Percentiles rank a stretch among this genome's conserved stretches.
These are phyloP conservation scores for Pythium phragmitis DNA, from an alignment of 352 stramenopile species.

Conservation along the genomic window DNA sequence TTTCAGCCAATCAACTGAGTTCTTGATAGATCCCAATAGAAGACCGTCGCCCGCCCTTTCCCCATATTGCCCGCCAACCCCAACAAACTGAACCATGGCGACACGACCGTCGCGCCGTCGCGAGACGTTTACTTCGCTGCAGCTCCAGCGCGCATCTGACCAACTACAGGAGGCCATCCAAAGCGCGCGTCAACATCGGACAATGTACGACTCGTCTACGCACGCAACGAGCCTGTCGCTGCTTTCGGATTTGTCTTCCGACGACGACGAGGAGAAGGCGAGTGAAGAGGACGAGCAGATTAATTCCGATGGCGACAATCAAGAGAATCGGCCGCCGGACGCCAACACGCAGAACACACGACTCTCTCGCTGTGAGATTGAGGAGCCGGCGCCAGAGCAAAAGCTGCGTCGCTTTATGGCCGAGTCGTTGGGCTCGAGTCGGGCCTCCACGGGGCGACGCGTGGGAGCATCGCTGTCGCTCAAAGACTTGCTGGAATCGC, in stretches of 20 bases:
- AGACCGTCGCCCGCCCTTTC: background rate
- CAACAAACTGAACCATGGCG: slow-evolving; percentile 11
- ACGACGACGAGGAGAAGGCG: background rate
- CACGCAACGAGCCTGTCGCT: slow-evolving; percentile 16
- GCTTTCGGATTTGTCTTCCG: slow-evolving; percentile 13
- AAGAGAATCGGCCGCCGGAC: slow-evolving; percentile 8
- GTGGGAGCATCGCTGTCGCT: slow-evolving; percentile 14
- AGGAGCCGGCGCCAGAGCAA: slow-evolving; percentile 1
- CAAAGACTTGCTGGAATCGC: slow-evolving; percentile 20
- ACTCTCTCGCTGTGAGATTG: background rate
- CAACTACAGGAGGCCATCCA: slow-evolving; percentile 55
- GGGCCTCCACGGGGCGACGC: background rate
- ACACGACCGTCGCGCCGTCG: slow-evolving; percentile 7
- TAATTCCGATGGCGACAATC: background rate
- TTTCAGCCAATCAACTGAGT: slow-evolving; percentile 13
- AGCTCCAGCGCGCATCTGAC: slow-evolving; percentile 46
- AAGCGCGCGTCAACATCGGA: slow-evolving; percentile 33
- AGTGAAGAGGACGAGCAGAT: no score
- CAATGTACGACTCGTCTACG: slow-evolving; percentile 12
- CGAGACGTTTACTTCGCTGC: slow-evolving; percentile 25
- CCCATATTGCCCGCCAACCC: slow-evolving; percentile 3
- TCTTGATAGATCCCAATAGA: background rate
- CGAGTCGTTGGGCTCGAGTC: slow-evolving; percentile 9
- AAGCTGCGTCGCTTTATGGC: slow-evolving; percentile 17
- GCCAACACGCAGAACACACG: background rate